Evolutionary conservation across 164 flowering plant species (phyloP).

Genomic region (Chimonanthus salicifolius): DNA sequence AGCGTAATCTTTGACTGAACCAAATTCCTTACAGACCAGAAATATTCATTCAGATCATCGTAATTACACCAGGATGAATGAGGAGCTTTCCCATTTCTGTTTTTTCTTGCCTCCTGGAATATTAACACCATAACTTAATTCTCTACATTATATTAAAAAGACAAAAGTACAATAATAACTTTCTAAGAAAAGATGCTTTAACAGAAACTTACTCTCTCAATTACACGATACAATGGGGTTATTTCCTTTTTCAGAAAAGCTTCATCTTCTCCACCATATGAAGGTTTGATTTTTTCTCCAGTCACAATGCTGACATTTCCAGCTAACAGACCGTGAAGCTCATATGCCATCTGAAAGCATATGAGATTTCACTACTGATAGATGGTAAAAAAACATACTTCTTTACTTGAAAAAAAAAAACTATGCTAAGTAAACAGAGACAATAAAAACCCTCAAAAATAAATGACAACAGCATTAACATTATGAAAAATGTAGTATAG

Average conservation of each 20-base stretch:
- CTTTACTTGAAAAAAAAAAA: neutral
- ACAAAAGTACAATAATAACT: neutral
- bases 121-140: neutral
- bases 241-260: conserved; percentile 89
- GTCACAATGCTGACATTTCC: conserved; percentile 97
- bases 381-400: neutral
- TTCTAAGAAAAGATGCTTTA: conserved; percentile 5
- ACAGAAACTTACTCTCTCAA: conserved; percentile 50
- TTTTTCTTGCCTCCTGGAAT: conserved; percentile 72
- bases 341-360: conserved; percentile 87
- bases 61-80: conserved; percentile 94
- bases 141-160: neutral
- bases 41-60: conserved; percentile 95
- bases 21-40: conserved; percentile 56
- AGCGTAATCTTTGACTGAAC: neutral
- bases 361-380: neutral
- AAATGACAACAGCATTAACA: conserved; percentile 38
- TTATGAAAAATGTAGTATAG: conserved; percentile 94
- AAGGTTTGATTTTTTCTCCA: conserved; percentile 94
- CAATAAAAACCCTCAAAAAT: neutral
- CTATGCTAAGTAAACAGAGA: neutral
- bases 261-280: conserved; percentile 99
- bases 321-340: conserved; percentile 91
- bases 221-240: conserved; percentile 86
- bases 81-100: conserved; percentile 69